Evolutionary conservation across 306 rosid genomes (phyloP).

Genomic region (Senna siamea): DNA sequence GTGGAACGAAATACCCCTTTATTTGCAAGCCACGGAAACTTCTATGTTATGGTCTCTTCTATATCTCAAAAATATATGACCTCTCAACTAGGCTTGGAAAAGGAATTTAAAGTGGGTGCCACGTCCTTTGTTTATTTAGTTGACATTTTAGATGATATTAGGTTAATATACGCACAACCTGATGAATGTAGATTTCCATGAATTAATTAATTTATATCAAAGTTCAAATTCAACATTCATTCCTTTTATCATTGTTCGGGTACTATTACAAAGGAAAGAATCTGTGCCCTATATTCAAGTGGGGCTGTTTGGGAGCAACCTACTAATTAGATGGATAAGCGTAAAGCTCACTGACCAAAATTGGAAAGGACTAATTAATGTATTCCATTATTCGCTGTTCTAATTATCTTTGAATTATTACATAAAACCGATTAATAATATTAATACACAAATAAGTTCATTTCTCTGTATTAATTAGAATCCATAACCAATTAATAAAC

Average conservation of each 20-base stretch:
- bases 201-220: too few species aligned
- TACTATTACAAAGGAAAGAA: slow-evolving; percentile 8
- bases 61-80: slow-evolving; percentile 32
- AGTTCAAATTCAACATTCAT: not conserved
- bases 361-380: too few species aligned
- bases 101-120: slow-evolving; percentile 56
- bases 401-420: not conserved
- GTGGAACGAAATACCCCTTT: not conserved
- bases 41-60: slow-evolving; percentile 26
- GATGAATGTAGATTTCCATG: too few species aligned
- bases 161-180: too few species aligned
- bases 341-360: not conserved
- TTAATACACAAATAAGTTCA: not conserved
- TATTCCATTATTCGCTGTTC: not conserved
- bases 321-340: slow-evolving; percentile 28
- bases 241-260: slow-evolving; percentile 36
- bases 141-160: slow-evolving; percentile 49
- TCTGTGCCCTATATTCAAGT: slow-evolving; percentile 26
- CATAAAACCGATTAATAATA: not conserved
- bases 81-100: slow-evolving; percentile 18
- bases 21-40: slow-evolving; percentile 42
- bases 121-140: slow-evolving; percentile 56
- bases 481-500: not conserved
- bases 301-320: slow-evolving; percentile 14
- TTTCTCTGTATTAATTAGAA: not conserved